Evolutionary conservation across 345 rosid species (phyloP), one percentile per base, ranked within the genome.

Genomic region (Gossypium thurberi): DNA sequence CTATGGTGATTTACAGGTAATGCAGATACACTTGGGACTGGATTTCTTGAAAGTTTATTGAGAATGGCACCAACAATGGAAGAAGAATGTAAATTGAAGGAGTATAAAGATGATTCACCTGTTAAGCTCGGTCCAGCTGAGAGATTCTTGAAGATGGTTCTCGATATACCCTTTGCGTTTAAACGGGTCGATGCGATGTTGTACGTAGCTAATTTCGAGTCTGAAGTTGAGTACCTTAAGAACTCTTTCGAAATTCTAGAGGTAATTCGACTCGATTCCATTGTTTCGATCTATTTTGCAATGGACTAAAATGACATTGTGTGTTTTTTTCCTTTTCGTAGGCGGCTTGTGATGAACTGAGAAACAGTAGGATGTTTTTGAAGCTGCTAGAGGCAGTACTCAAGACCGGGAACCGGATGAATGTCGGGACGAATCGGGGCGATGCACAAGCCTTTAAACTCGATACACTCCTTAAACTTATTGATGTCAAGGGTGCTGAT

Each of bases 381-480:
- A 95, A 92, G 83, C 97, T 95, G 28, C 72, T 95, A 7, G 98
- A 95, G 82, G 98, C 99, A 37, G 97, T 95, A 18, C 91, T 95
- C 70, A 95, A 92, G 86, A 92, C 98, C 0, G 99, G 99, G 68
- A 95, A 95, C 86, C 92, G 99, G 48, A 95, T 95, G 99, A 95
- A 95, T 70, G 94, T 95, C 28, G 98, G 99, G 53, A 95, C 99
- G 43, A 91, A 95, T 77, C 97, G 98, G 10, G 99, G 98, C 1
- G 99, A 91, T 79, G 99, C 98, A 8, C 98, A 84, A 17, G 99
- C 99, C 5, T 92, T 95, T 84, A 95, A 95, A 88, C 99, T 95
- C 2, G 99, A 95, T 74, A 92, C 99, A 0, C 96, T 95, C 12
- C 93, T 92, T 74, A 95, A 95, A 86, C 97, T 95, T 4, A 93